These are phyloP conservation scores for Zygosaccharomyces pseudobailii DNA, from an alignment of 1,139 yeast species.

Conservation along the genomic window DNA sequence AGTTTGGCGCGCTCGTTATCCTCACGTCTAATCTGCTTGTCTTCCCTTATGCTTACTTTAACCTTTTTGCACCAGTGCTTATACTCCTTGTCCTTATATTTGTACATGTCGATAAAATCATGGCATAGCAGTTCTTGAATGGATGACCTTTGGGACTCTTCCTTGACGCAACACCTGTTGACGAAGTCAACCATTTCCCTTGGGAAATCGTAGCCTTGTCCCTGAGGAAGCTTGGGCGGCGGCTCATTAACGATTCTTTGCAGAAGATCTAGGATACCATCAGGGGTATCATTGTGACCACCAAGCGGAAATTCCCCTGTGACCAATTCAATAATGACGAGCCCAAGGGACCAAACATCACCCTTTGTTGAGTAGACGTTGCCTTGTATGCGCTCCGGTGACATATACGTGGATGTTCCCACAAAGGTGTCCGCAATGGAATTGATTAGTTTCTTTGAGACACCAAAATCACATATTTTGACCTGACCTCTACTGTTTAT, in stretches of 20 bases:
- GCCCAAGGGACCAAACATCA: constrained; percentile 94
- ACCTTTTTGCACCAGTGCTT: constrained; percentile 33
- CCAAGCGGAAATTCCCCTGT: constrained; percentile 68
- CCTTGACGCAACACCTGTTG: constrained; percentile 60
- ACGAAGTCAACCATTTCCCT: constrained; percentile 56
- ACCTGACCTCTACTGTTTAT: constrained; percentile 76
- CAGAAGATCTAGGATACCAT: constrained; percentile 81
- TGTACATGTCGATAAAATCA: constrained; percentile 31
- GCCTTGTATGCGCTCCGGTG: constrained; percentile 96
- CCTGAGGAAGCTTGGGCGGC: constrained; percentile 65
- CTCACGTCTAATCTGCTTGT: constrained; percentile 31
- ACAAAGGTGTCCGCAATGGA: constrained; percentile 96
- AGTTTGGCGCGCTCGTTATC: constrained; percentile 27
- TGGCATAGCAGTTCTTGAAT: constrained; percentile 52
- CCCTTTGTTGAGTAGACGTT: constrained; percentile 87
- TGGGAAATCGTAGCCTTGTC: constrained; percentile 35
- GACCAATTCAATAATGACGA: constrained; percentile 83
- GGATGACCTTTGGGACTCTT: constrained; percentile 56
- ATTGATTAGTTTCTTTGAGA: constrained; percentile 81
- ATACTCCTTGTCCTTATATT: constrained; percentile 26
- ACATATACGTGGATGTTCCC: constrained; percentile 96
- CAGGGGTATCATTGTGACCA: constrained; percentile 58
- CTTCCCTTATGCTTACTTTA: constrained; percentile 28
- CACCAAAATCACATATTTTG: constrained; percentile 91
- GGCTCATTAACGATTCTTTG: constrained; percentile 92